Base-by-base conservation (phyloP, 768 basidiomycete genomes). In the Leccinum imitatum region DNA sequence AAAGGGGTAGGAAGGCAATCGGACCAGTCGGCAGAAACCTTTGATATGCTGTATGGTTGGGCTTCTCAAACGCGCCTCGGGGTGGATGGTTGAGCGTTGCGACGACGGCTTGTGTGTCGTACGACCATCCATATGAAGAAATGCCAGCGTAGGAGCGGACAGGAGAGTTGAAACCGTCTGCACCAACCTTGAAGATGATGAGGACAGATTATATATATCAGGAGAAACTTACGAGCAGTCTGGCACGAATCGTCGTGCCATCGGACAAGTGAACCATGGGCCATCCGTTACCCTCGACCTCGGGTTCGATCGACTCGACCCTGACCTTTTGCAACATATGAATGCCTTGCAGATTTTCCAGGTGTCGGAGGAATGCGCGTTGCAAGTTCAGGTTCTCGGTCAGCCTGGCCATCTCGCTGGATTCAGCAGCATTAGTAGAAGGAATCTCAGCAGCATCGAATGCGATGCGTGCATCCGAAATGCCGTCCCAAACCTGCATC, bases 331-430 rank as follows among this genome's bases (percentile, higher is more conserved):
- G 91, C 6, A 89, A 65, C 6, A 98, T 65, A 51, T 86, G 76
- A 1, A 96, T 77, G 14, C 78, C 71, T 1, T 80, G 78, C n/a
- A 78, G 65, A 5, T 71, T 68, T 9, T 79, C 77, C 10, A 97
- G 79, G 66, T 84, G 83, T 2, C 79, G 79, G 14, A 98, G 80
- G 35, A 95, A 83, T 2, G 84, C 94, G 2, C 89, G 84, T 74
- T 98, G 97, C 1, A 99, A 80, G 69, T 98, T 98, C 50, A 94
- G 78, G 68, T 95, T 98, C 74, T 99, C 97, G 0, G 89, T 93
- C 67, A 98, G 77, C 23, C 85, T 86, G 15, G 94, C 87, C 89
- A 98, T 93, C 72, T 79, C 78, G 30, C 61, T 60, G 6, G 68
- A 71, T 23, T 72, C 68, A 2, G 59, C 31, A 31, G 73, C 77